Percentiles rank a stretch among this genome's conserved stretches.
These are phyloP conservation scores for Asterochloris erici DNA, from an alignment of 139 green algal genomes.

Conservation along the genomic window DNA sequence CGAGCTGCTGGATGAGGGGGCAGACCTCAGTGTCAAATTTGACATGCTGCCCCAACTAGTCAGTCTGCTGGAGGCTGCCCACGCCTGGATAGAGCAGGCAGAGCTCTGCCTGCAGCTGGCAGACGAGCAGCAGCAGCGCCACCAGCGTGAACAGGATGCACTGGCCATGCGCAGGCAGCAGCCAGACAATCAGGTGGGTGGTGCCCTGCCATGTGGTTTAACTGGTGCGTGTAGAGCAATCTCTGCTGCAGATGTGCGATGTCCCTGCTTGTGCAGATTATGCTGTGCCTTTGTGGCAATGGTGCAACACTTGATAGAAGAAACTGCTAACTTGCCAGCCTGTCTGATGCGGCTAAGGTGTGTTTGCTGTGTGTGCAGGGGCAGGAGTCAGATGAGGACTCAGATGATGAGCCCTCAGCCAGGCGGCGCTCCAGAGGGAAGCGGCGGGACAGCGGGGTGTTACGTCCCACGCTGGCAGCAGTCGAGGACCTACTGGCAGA, in stretches of 20 bases:
- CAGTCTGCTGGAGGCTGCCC: conserved; percentile 10
- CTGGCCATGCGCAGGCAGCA: background rate
- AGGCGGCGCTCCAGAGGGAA: too few relatives aligned
- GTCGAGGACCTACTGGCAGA: background rate
- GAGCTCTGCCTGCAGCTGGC: background rate
- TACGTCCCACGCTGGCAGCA: background rate
- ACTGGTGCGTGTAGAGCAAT: background rate
- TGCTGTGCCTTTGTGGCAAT: too few relatives aligned
- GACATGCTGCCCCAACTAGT: conserved; percentile 17
- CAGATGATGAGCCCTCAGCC: too few relatives aligned
- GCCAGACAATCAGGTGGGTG: background rate
- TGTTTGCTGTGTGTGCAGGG: too few relatives aligned
- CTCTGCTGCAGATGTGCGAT: background rate
- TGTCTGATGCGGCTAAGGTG: too few relatives aligned
- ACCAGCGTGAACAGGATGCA: background rate
- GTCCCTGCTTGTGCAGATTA: background rate
- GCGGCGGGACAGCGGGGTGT: too few relatives aligned
- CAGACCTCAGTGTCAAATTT: conserved; percentile 15
- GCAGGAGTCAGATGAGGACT: too few relatives aligned
- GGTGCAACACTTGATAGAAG: too few relatives aligned
- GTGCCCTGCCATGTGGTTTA: background rate
- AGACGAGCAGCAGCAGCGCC: background rate
- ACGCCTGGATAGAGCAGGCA: conserved; percentile 16
- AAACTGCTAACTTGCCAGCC: too few relatives aligned
- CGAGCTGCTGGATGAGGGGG: conserved; percentile 11